Evolutionary conservation across 768 basidiomycete genomes (phyloP), one percentile per base, ranked within the genome.

Genomic region (Chlorophyllum brunneum): DNA sequence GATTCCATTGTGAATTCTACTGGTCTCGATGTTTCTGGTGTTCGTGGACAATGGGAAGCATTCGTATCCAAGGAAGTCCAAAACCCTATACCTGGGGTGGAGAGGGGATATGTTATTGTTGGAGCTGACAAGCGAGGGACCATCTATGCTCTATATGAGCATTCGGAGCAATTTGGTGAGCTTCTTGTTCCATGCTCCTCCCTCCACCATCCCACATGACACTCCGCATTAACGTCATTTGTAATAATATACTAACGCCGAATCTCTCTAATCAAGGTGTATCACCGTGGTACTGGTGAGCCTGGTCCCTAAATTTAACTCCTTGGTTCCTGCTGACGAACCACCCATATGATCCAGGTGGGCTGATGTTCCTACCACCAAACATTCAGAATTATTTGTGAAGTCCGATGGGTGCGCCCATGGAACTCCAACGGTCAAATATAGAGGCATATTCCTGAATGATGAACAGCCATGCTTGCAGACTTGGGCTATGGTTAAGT

Each of bases 391-490:
- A 23, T 54, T 87, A 24, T 80, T 76, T 56, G 74, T 80, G 13
- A 57, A 70, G 2, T 58, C 69, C 22, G 60, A 58, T 38, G 76
- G 76, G 22, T 77, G 76, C 61, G 63, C 73, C 7, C 83, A 86
- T 65, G 85, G 82, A 34, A 59, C 72, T 16, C 85, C 86, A 3
- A 80, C 79, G 7, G 82, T 88, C 50, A 80, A 85, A 60, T 86
- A 83, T 59, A 77, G 85, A 33, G 86, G 80, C 9, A 76, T 86
- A 38, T 83, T 88, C 70, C 65, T 88, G 55, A 88, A 88, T 59
- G 86, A 88, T 57, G 86, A 88, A 61, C 81, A 85, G 59, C 86
- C 86, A 7, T 79, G 80, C 22, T 61, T 87, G 44, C 80, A 81
- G 56, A 82, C 79, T 56, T 88, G 86, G 86, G 86, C 83, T 13